These are phyloP conservation scores for Ustilago lituana DNA, from an alignment of 1,284 basidiomycete genomes.

Conservation along the genomic window DNA sequence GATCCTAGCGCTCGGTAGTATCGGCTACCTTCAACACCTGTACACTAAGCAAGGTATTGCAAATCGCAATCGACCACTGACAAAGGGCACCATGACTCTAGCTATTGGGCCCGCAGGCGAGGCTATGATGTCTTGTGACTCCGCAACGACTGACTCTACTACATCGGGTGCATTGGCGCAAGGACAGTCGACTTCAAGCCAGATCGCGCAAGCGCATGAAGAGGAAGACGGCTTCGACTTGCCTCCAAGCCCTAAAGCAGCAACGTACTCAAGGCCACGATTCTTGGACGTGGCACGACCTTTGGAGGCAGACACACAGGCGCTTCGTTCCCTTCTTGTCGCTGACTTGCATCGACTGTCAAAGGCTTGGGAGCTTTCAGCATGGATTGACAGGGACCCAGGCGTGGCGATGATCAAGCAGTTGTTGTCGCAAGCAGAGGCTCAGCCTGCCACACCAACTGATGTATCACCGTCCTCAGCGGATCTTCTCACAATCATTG, in stretches of 20 bases:
- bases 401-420: constrained; percentile 1
- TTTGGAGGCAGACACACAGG: constrained; percentile 48
- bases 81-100: constrained; percentile 35
- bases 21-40: constrained; percentile 56
- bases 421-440: constrained; percentile 1
- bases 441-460: neutral
- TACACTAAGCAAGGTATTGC: constrained; percentile 59
- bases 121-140: constrained; percentile 18
- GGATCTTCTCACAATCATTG: constrained; percentile 28
- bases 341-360: constrained; percentile 19
- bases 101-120: constrained; percentile 55
- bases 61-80: constrained; percentile 35
- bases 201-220: constrained; percentile 11
- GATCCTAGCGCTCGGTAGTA: constrained; percentile 53
- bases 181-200: constrained; percentile 2
- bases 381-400: constrained; percentile 10
- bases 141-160: neutral
- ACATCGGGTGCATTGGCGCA: neutral
- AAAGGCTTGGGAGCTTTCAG: constrained; percentile 11
- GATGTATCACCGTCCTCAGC: neutral
- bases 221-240: constrained; percentile 12
- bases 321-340: constrained; percentile 23
- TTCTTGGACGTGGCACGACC: constrained; percentile 45
- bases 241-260: constrained; percentile 43
- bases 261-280: constrained; percentile 14